phyloP scores from a whole-genome alignment of 1,139 yeast genomes.

The Magnusiomyces paraingens region DNA sequence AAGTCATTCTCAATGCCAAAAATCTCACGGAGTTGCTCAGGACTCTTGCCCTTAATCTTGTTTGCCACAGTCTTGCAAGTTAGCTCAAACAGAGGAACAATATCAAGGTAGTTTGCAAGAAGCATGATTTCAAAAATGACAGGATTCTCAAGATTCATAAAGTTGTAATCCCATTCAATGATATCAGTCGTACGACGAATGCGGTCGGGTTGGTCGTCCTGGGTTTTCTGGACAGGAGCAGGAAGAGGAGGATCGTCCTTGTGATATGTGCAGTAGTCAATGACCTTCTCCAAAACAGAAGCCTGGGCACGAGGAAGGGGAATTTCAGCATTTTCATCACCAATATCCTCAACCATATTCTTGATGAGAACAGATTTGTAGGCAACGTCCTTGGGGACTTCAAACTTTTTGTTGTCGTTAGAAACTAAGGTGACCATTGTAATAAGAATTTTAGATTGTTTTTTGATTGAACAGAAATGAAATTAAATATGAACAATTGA shows the following conservation, averaged over 20 bases:
- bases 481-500: not conserved
- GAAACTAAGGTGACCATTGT: not conserved
- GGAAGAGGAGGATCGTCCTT: constrained; percentile 51
- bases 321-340: constrained; percentile 67
- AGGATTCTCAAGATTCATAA: constrained; percentile 93
- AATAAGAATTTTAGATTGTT: too few species aligned
- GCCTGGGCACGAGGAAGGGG: constrained; percentile 72
- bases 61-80: constrained; percentile 97
- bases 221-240: not conserved
- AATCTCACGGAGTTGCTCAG: constrained; percentile 92
- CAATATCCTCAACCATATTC: constrained; percentile 74
- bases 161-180: constrained; percentile 94
- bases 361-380: constrained; percentile 82
- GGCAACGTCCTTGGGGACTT: constrained; percentile 51
- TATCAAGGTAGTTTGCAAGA: constrained; percentile 92
- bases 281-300: constrained; percentile 78
- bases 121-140: constrained; percentile 93
- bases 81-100: constrained; percentile 84
- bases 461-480: not conserved
- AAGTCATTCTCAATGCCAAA: constrained; percentile 94
- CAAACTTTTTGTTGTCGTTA: not conserved
- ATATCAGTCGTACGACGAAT: constrained; percentile 38
- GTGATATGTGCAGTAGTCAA: constrained; percentile 98
- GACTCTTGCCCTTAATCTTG: constrained; percentile 92
- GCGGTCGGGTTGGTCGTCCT: constrained; percentile 30